Base-by-base conservation (phyloP, 106 monocot species). In the Dendrobium officinale region DNA sequence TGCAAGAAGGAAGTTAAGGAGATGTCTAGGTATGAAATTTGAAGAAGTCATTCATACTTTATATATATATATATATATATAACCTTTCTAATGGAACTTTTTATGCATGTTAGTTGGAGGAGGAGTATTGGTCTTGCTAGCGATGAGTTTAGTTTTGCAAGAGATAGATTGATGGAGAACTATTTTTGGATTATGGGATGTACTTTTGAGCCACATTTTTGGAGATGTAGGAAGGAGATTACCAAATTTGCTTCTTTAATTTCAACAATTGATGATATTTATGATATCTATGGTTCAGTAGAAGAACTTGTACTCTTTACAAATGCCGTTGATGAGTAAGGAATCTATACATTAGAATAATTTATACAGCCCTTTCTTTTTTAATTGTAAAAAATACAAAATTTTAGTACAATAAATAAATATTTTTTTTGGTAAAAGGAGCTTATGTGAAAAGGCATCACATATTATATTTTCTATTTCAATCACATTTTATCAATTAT, bases 81-180 rank as follows among this genome's bases (percentile, higher is more conserved):
- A 4, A 64, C 1, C 54, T 54, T 54, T 37, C 37, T 37, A 37
- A 37, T 64, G n/a, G 9, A 22, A 24, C 26, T 24, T 16, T 56
- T 56, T 19, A 19, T 56, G 56, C 0, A 56, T 56, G 15, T 17
- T 56, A 56, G 56, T 8, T 56, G 56, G 56, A 19, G 56, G 56
- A 56, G 56, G 13, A 16, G 19, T 16, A 8, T 19, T 56, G 56
- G 56, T 4, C 13, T 56, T 56, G 19, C 13, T 15, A 2, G 56
- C 17, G 19, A 56, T 45, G 45, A 56, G 56, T 13, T 85, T 67
- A 79, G 77, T 49, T 88, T 85, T 70, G 83, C 83, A n/a, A 88
- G 88, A 67, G 85, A 85, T 67, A 77, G 88, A 7, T 29, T 88
- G 6, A 45, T 85, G n/a, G 88, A 88, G 66, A 67, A 47, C 44